Evolutionary conservation across 2,329 filamentous ascomycete species (phyloP).

Genomic region (Apiospora saccharicola): DNA sequence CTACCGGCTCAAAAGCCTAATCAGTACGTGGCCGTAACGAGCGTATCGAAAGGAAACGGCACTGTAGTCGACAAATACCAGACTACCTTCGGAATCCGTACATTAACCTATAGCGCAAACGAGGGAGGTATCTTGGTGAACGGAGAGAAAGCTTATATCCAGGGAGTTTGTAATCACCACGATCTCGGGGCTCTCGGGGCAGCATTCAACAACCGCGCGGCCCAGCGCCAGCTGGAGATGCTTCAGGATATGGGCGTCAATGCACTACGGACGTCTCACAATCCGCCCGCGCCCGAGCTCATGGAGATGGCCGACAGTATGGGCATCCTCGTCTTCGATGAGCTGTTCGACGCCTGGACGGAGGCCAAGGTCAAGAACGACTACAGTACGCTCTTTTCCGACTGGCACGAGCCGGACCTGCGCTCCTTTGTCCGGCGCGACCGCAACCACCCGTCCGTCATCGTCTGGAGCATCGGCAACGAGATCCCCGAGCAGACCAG

Average conservation of each 20-base stretch:
- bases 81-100: slow-evolving; percentile 58
- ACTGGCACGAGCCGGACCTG: slow-evolving; percentile 62
- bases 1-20: slow-evolving; percentile 53
- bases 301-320: slow-evolving; percentile 57
- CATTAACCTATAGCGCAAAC: slow-evolving; percentile 48
- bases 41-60: slow-evolving; percentile 35
- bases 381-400: slow-evolving; percentile 58
- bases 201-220: slow-evolving; percentile 58
- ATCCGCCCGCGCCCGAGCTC: slow-evolving; percentile 59
- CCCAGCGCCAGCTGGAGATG: slow-evolving; percentile 57
- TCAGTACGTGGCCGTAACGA: slow-evolving; percentile 55
- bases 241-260: slow-evolving; percentile 59
- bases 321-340: slow-evolving; percentile 60
- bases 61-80: slow-evolving; percentile 50
- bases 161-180: slow-evolving; percentile 59
- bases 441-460: slow-evolving; percentile 61
- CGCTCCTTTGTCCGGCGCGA: slow-evolving; percentile 60
- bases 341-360: slow-evolving; percentile 62
- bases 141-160: slow-evolving; percentile 50
- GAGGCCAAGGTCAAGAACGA: slow-evolving; percentile 54
- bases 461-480: slow-evolving; percentile 62
- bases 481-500: slow-evolving; percentile 57
- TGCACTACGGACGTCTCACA: slow-evolving; percentile 59
- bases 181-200: slow-evolving; percentile 58
- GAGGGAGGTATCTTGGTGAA: slow-evolving; percentile 54